Percentiles rank a stretch among this genome's conserved stretches.
These are phyloP conservation scores for Raphanus sativus DNA, from an alignment of 345 rosid genomes.

Conservation along the genomic window DNA sequence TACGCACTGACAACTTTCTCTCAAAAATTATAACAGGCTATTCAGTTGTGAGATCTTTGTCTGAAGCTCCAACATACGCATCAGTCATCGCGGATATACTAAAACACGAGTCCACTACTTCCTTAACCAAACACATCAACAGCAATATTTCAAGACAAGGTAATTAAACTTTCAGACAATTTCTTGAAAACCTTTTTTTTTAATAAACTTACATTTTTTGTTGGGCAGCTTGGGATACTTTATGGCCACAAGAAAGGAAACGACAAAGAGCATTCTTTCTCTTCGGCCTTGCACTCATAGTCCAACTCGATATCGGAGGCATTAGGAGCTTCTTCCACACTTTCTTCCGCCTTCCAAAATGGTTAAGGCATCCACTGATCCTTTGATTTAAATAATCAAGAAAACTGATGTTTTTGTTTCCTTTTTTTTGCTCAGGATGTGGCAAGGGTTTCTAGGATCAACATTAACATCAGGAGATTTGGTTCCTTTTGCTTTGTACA, in stretches of 20 bases:
- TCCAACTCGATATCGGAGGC: constrained; percentile 80
- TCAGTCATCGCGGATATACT: constrained; percentile 76
- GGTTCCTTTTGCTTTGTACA: constrained; percentile 68
- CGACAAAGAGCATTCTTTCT: constrained; percentile 95
- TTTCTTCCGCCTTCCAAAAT: constrained; percentile 84
- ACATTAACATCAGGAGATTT: constrained; percentile 85
- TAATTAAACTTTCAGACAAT: constrained; percentile 20
- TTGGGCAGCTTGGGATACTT: constrained; percentile 80
- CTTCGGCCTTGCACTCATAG: constrained; percentile 84
- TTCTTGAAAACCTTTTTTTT: neutral
- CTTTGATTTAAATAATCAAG: constrained; percentile 4
- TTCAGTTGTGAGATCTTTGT: constrained; percentile 92
- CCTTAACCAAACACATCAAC: neutral
- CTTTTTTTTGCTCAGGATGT: constrained; percentile 62
- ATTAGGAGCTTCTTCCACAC: constrained; percentile 73
- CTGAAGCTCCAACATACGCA: constrained; percentile 94
- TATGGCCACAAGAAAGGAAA: constrained; percentile 96
- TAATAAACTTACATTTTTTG: neutral
- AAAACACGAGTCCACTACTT: constrained; percentile 31
- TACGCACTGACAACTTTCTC: constrained; percentile 11
- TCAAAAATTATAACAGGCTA: constrained; percentile 61
- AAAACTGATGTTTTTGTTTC: neutral
- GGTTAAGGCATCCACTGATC: constrained; percentile 47
- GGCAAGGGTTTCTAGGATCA: constrained; percentile 92
- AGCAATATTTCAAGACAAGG: constrained; percentile 68